Evolutionary conservation across 1,139 yeast species (phyloP), one percentile per base, ranked within the genome.

Genomic region (Candida sanyaensis): DNA sequence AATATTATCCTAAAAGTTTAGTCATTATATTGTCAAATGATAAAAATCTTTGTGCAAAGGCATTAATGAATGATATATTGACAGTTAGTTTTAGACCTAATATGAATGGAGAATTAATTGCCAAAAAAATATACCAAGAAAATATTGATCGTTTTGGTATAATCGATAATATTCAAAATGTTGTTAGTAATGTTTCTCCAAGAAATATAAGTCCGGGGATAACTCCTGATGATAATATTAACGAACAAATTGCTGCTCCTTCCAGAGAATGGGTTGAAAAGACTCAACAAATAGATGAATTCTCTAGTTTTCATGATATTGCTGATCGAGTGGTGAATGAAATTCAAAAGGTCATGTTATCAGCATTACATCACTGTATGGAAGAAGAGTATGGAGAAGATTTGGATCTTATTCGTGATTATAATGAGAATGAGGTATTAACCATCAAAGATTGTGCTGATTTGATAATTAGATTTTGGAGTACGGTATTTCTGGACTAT

Each of bases 11-110:
- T 11, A 51, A 61, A 13, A 69, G 75, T 39, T 68, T 89, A 44
- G 86, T 86, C 5, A 78, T 90, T 5, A 64, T 88, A 30, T 59
- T 90, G 45, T 86, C 96, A 0, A 88, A 91, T 62, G 98, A 92
- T 62, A 86, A 84, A 56, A 91, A 91, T 61, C 70, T 92, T 21
- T 89, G 97, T 62, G 66, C 80, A 52, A 88, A 86, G 62, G 96
- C 97, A 0, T 69, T 91, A 45, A 65, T 84, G 1, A 84, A 89
- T 57, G 84, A 75, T 0, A 62, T 90, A 0, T 68, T 83, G 34
- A 89, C 97, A 0, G 84, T 90, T 0, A 83, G 91, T 3, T 86
- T 67, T 57, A 68, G 82, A 27, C 64, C 71, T 12, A 78, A 73
- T 0, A 82, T 88, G 87, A 76, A 81, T 2, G 88, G 91, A 0